Conservation (phyloP, 2,329 filamentous ascomycete species). For the Neonectria neomacrospora region DNA sequence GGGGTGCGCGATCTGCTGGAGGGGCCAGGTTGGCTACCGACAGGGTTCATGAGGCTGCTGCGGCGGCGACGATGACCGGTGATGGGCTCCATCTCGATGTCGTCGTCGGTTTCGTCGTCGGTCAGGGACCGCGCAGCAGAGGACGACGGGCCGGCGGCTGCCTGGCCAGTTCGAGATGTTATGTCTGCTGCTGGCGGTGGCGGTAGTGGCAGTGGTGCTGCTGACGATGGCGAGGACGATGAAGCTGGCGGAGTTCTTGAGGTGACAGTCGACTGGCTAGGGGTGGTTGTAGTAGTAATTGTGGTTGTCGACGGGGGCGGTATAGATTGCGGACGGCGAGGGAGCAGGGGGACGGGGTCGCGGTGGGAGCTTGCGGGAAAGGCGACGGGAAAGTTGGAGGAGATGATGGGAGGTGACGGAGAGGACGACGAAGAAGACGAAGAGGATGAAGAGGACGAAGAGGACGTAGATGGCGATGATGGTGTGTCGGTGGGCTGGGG, state of each 20-base stretch:
- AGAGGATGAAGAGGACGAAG: conserved; percentile 26
- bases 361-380: neutral
- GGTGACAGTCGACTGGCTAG: conserved; percentile 13
- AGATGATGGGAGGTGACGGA: conserved; percentile 3
- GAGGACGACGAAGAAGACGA: conserved; percentile 26
- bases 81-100: conserved; percentile 68
- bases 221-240: conserved; percentile 20
- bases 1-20: conserved; percentile 43
- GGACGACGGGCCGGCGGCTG: conserved; percentile 36
- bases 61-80: conserved; percentile 65
- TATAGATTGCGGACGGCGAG: conserved; percentile 17
- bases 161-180: conserved; percentile 25
- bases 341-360: conserved; percentile 16
- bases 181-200: conserved; percentile 10
- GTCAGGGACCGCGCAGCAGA: conserved; percentile 28
- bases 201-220: conserved; percentile 2
- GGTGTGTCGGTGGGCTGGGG: conserved; percentile 22
- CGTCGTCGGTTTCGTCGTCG: conserved; percentile 45
- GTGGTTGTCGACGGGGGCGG: conserved; percentile 7
- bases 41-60: conserved; percentile 63
- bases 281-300: conserved; percentile 6
- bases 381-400: conserved; percentile 18
- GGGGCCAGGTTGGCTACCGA: conserved; percentile 42
- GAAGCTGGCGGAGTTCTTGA: conserved; percentile 17
- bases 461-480: conserved; percentile 5